Percentiles rank a stretch among this genome's conserved stretches.
phyloP scores from a whole-genome alignment of 2,329 filamentous ascomycete genomes.

The Paracorniculantispora psalliotae region DNA sequence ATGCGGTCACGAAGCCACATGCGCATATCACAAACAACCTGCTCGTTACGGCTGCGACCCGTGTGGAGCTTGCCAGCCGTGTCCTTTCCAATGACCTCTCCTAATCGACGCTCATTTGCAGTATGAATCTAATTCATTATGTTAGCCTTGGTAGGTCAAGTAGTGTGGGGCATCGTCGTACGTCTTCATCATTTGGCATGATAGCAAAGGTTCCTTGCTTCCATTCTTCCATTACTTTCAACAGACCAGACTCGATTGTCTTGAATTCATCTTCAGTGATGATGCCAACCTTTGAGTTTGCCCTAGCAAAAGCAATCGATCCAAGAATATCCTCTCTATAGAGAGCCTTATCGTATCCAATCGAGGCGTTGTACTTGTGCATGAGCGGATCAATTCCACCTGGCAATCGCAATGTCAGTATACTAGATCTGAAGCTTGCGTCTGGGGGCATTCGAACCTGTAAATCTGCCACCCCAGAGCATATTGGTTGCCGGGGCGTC shows the following conservation, averaged over 20 bases:
- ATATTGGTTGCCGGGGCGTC: conserved; percentile 26
- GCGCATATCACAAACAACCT: conserved; percentile 85
- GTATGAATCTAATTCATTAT: conserved; percentile 46
- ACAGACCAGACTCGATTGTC: conserved; percentile 68
- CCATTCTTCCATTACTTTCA: conserved; percentile 53
- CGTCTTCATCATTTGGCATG: conserved; percentile 51
- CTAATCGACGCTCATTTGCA: conserved; percentile 65
- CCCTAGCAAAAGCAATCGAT: conserved; percentile 75
- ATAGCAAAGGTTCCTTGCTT: conserved; percentile 46
- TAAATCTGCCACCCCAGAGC: conserved; percentile 47
- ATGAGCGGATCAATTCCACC: conserved; percentile 82
- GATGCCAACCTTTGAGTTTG: conserved; percentile 71
- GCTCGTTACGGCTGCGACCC: conserved; percentile 81
- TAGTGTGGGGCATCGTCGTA: conserved; percentile 16
- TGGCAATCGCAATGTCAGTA: conserved; percentile 32
- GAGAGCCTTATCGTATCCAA: conserved; percentile 73
- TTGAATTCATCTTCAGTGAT: conserved; percentile 68
- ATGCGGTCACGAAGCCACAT: conserved; percentile 80
- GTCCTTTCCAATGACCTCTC: conserved; percentile 82
- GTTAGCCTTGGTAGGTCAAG: conserved; percentile 17
- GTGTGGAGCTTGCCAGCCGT: conserved; percentile 88
- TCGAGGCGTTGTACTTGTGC: conserved; percentile 74
- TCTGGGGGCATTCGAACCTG: conserved; percentile 31
- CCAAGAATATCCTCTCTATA: conserved; percentile 79
- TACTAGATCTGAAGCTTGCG: conserved; percentile 21